Evolutionary conservation across 768 basidiomycete genomes (phyloP).

Genomic region (Lentinula aciculospora): DNA sequence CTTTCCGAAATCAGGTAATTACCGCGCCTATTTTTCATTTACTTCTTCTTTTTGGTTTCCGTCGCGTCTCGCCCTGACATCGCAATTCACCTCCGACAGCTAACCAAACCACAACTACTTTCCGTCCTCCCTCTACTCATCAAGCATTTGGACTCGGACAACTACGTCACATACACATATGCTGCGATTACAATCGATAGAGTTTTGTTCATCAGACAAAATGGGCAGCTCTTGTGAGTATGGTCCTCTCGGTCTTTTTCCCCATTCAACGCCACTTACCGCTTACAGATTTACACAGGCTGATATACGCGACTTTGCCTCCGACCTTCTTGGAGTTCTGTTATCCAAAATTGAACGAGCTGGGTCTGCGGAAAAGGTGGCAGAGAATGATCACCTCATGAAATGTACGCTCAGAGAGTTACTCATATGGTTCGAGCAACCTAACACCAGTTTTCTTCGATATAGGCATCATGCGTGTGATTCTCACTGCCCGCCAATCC

Average conservation of each 20-base stretch:
- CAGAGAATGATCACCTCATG: constrained; percentile 98
- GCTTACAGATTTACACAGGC: constrained; percentile 71
- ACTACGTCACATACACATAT: constrained; percentile 94
- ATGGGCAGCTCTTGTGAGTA: constrained; percentile 65
- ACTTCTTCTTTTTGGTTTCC: not conserved
- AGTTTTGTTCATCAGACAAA: constrained; percentile 85
- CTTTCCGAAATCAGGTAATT: constrained; percentile 90
- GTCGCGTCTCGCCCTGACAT: not conserved
- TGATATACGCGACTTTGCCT: constrained; percentile 83
- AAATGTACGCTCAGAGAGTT: constrained; percentile 61
- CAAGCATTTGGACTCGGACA: constrained; percentile 71
- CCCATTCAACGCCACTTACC: not conserved
- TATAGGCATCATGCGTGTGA: constrained; percentile 89
- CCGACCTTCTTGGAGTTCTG: constrained; percentile 63
- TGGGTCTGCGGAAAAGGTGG: constrained; percentile 83
- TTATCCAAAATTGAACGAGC: constrained; percentile 76
- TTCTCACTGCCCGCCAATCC: constrained; percentile 80
- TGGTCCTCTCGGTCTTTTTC: too few relatives aligned
- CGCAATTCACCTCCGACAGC: constrained; percentile 30
- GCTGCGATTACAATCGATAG: constrained; percentile 98
- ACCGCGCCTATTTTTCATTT: too few relatives aligned
- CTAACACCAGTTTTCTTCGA: too few relatives aligned
- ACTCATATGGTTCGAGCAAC: too few relatives aligned
- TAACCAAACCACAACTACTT: constrained; percentile 90
- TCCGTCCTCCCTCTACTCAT: constrained; percentile 86